Conservation (phyloP, 371 early-diverging fungal species). For the Scutellospora calospora region DNA sequence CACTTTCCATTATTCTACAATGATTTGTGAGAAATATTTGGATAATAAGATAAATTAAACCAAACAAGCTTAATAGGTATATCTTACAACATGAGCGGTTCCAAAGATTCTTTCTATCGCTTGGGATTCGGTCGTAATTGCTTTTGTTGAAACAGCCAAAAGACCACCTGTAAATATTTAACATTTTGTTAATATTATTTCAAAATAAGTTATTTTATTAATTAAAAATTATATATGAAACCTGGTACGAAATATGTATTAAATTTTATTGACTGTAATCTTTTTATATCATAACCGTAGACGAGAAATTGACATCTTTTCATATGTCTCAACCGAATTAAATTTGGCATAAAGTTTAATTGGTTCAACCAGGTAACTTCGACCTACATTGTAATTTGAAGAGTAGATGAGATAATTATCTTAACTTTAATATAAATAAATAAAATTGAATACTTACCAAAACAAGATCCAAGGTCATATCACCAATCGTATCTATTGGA, state of each 20-base stretch:
- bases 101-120: not conserved
- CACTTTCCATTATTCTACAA: not conserved
- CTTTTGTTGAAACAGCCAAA: constrained; percentile 11
- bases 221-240: not conserved
- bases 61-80: not conserved
- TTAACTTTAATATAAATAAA: not conserved
- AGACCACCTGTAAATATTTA: not conserved
- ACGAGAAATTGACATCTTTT: not conserved
- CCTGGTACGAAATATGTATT: not conserved
- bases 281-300: not conserved
- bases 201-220: not conserved
- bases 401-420: not conserved
- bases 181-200: not conserved
- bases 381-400: not conserved
- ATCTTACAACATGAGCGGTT: not conserved
- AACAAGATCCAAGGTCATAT: not conserved
- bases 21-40: not conserved
- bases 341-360: constrained; percentile 24
- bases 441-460: not conserved
- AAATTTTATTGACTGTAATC: not conserved
- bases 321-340: not conserved
- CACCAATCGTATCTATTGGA: not conserved
- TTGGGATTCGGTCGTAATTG: not conserved
- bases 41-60: not conserved
- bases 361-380: not conserved